Evolutionary conservation across 2,329 filamentous ascomycete species (phyloP), one percentile per base, ranked within the genome.

Genomic region (Fusarium udum): DNA sequence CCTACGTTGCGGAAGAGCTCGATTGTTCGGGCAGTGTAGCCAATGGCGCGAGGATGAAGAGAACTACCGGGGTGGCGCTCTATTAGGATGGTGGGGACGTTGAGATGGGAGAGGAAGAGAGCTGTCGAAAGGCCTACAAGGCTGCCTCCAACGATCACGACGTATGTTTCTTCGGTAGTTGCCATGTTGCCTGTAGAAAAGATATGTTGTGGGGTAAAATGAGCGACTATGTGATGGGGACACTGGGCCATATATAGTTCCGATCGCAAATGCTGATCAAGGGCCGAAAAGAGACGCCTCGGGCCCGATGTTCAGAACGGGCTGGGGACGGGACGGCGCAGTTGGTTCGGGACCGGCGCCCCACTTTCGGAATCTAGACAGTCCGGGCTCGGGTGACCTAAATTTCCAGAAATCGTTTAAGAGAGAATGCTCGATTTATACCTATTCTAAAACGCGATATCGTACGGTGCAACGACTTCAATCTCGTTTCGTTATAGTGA

Each of bases 131-230:
- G 79, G 28, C 83, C 83, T 31, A 84, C 81, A 4, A 84, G 79
- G 34, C 81, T 82, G 22, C 80, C 83, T 22, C 83, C 83, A 5
- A 85, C 75, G 32, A 85, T 79, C 15, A 84, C 76, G 40, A 84
- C 74, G n/a, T 69, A 67, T 3, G 71, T 74, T 34, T 74, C 55
- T 22, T 68, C n/a, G 8, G 14, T 42, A 14, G 20, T 20, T 18
- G 22, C 4, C 58, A 61, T 60, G 2, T 28, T 24, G 15, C 18
- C 2, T 32, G 12, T 32, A n/a, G 9, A 32, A 32, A 31, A 9
- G 28, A 18, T 32, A n/a, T 2, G 4, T 18, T 49, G 28, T 1
- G 13, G 4, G 10, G 9, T 12, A 7, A 10, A 31, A 32, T 13
- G 15, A 32, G 22, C 7, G 4, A 0, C 6, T 6, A 2, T 24